These are phyloP conservation scores for Stereum hirsutum DNA, from an alignment of 1,284 basidiomycete genomes.

Conservation along the genomic window DNA sequence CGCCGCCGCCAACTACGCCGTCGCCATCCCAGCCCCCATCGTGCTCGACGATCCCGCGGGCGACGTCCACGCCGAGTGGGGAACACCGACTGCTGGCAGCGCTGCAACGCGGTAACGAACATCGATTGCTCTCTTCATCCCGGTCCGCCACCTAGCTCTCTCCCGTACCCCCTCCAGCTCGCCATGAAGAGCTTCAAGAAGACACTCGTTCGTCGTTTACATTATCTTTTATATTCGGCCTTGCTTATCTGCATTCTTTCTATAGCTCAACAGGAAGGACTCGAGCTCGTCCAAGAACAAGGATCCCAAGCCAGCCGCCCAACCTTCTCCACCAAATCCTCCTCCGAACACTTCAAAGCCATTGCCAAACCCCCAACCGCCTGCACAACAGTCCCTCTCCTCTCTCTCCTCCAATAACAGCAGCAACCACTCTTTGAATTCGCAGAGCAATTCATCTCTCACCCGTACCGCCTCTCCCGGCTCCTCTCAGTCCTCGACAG, in stretches of 20 bases:
- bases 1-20: too few relatives aligned
- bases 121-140: too few relatives aligned
- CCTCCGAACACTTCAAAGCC: conserved; percentile 60
- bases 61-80: too few relatives aligned
- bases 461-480: conserved; percentile 32
- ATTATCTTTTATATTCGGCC: conserved; percentile 13
- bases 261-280: conserved; percentile 59
- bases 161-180: conserved; percentile 12
- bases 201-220: conserved; percentile 51
- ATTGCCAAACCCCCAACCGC: conserved; percentile 35
- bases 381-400: conserved; percentile 24
- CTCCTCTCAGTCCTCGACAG: conserved; percentile 26
- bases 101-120: too few relatives aligned
- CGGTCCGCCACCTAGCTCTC: too few relatives aligned
- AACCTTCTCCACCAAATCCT: conserved; percentile 43
- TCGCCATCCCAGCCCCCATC: too few relatives aligned
- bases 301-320: conserved; percentile 36
- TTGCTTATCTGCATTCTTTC: conserved; percentile 12
- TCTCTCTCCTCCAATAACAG: conserved; percentile 32
- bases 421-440: conserved; percentile 36
- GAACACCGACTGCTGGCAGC: too few relatives aligned
- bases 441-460: conserved; percentile 26
- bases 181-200: conserved; percentile 88
- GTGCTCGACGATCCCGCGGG: too few relatives aligned
- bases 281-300: conserved; percentile 60